These are phyloP conservation scores for Salvia splendens DNA, from an alignment of 257 asterid species.

Conservation along the genomic window DNA sequence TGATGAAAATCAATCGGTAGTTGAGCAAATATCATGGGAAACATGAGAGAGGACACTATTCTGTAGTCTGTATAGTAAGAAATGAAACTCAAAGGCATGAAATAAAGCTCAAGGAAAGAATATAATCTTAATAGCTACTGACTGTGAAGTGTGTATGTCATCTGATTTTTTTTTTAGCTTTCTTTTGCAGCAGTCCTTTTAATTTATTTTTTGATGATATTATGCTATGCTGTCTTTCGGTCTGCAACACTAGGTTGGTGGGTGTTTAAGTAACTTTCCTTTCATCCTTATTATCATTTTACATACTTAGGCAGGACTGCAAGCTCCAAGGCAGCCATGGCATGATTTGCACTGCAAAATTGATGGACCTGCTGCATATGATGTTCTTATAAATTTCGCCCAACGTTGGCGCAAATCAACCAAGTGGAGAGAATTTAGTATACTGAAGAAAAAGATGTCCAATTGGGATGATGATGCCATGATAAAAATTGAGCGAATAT, in stretches of 20 bases:
- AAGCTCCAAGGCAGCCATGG: slow-evolving; percentile 98
- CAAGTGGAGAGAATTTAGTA: slow-evolving; percentile 80
- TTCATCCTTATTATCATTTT: slow-evolving; percentile 13
- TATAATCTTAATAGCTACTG: background rate
- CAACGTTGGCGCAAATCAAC: slow-evolving; percentile 99
- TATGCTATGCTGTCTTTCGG: slow-evolving; percentile 15
- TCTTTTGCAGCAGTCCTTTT: slow-evolving; percentile 1
- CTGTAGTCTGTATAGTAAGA: background rate
- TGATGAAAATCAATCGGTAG: slow-evolving; percentile 13
- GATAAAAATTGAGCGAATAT: slow-evolving; percentile 86
- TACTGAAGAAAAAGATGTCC: slow-evolving; percentile 64
- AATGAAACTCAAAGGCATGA: slow-evolving; percentile 9
- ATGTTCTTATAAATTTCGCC: slow-evolving; percentile 90
- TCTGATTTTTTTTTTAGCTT: slow-evolving; percentile 8
- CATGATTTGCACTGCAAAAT: slow-evolving; percentile 92
- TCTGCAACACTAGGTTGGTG: slow-evolving; percentile 13
- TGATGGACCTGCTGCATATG: slow-evolving; percentile 98
- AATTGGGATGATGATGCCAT: slow-evolving; percentile 91
- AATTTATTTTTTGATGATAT: slow-evolving; percentile 8
- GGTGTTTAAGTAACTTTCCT: slow-evolving; percentile 18
- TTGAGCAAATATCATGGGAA: background rate
- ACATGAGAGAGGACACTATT: slow-evolving; percentile 1
- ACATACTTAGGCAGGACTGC: slow-evolving; percentile 59
- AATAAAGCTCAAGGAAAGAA: slow-evolving; percentile 8
- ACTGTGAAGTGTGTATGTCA: background rate